Conservation (phyloP, 179 eudicot genomes). For the Spinacia oleracea region DNA sequence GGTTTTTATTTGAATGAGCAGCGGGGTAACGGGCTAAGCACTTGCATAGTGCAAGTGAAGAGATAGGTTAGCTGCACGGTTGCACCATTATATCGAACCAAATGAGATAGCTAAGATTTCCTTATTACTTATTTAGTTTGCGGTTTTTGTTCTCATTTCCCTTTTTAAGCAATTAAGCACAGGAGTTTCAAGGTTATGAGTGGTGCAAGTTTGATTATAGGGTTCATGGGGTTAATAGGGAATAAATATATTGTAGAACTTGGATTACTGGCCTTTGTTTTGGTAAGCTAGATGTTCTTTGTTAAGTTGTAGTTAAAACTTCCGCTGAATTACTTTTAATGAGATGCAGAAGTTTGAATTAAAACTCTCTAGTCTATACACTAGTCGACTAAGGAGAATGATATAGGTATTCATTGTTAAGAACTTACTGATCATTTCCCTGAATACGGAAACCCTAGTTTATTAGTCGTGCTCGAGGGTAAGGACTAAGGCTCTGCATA, state of each 20-base stretch:
- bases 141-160: background rate
- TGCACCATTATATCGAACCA: background rate
- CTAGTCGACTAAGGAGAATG: background rate
- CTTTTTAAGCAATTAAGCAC: background rate
- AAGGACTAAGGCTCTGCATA: too few relatives aligned
- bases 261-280: background rate
- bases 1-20: background rate
- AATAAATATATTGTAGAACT: background rate
- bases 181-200: background rate
- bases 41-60: too few relatives aligned
- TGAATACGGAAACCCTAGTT: too few relatives aligned
- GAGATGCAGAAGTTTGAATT: background rate
- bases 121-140: background rate
- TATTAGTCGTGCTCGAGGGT: too few relatives aligned
- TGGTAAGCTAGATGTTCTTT: background rate
- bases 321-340: background rate
- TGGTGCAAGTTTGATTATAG: slow-evolving; percentile 1
- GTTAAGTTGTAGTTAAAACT: background rate
- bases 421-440: background rate
- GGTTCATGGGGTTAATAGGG: background rate
- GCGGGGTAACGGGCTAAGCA: too few relatives aligned
- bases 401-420: background rate
- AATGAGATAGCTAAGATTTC: background rate
- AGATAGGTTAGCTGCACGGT: too few relatives aligned
- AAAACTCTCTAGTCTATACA: background rate